Conservation (phyloP, 306 rosid genomes). For the Luffa aegyptiaca region DNA sequence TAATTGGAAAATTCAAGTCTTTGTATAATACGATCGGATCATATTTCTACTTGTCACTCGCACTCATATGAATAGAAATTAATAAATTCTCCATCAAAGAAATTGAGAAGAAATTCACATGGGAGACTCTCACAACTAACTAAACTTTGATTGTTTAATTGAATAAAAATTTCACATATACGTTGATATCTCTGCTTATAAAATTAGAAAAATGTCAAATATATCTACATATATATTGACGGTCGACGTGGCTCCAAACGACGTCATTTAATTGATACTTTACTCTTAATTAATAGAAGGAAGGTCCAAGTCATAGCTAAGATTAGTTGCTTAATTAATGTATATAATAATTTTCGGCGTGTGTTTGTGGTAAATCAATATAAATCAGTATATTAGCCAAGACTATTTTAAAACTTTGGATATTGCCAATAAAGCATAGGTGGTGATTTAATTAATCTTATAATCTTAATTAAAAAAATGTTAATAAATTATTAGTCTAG, state of each 20-base stretch:
- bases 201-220: background rate
- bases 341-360: background rate
- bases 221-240: background rate
- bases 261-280: background rate
- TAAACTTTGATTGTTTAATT: background rate
- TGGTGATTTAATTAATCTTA: background rate
- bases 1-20: background rate
- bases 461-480: no score
- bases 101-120: background rate
- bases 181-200: background rate
- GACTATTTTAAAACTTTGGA: background rate
- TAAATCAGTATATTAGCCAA: background rate
- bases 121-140: background rate
- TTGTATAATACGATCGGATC: background rate
- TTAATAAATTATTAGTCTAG: no score
- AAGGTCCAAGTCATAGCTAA: background rate
- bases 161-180: background rate
- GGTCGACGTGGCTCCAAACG: background rate
- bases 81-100: background rate
- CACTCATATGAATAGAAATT: background rate
- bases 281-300: background rate
- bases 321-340: background rate
- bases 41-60: background rate
- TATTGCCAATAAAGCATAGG: background rate
- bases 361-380: background rate